Evolutionary conservation across 2,329 filamentous ascomycete genomes (phyloP), one percentile per base, ranked within the genome.

Genomic region (Cladophialophora immunda): DNA sequence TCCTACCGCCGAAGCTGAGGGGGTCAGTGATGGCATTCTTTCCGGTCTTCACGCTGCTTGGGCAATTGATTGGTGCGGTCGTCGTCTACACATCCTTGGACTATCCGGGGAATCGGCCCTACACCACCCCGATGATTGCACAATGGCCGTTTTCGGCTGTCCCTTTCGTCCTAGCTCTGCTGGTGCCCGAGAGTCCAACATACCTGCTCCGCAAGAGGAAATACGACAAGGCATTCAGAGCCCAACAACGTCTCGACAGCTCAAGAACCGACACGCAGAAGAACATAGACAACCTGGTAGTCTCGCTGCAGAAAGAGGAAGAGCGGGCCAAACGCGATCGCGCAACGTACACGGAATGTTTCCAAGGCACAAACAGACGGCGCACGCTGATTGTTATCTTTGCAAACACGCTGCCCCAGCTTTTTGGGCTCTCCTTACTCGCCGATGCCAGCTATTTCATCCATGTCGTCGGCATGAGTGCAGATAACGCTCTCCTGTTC

Each of bases 101-200:
- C 4, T 45, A 74, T 73, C n/a, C 69, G 75, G 53, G 65, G 77
- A 11, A 62, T 73, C 32, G 67, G 70, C 15, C 27, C 67, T 41
- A 73, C 74, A 45, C 64, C 25, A 55, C 76, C 50, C 67, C 81
- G 77, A 15, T 83, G 82, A 68, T 73, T 74, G 57, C 63, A 1
- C 41, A 61, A 22, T 84, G 82, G 81, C 74, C 79, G 0, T 82
- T 80, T 67, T 80, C 81, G 0, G 75, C 78, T 5, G 67, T 83
- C 0, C 79, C 83, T 0, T 73, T 85, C 15, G 3, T 81, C 19
- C 72, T 83, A 17, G 77, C 83, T 0, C 71, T 82, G 34, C 47
- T 83, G 53, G 78, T 86, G 36, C 85, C 85, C 0, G 85, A 87
- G 68, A 84, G 81, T 13, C 85, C 85, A 0, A 77, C 82, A 0